These are phyloP conservation scores for Trichoderma sp. DNA, from an alignment of 2,329 filamentous ascomycete species.

Conservation along the genomic window DNA sequence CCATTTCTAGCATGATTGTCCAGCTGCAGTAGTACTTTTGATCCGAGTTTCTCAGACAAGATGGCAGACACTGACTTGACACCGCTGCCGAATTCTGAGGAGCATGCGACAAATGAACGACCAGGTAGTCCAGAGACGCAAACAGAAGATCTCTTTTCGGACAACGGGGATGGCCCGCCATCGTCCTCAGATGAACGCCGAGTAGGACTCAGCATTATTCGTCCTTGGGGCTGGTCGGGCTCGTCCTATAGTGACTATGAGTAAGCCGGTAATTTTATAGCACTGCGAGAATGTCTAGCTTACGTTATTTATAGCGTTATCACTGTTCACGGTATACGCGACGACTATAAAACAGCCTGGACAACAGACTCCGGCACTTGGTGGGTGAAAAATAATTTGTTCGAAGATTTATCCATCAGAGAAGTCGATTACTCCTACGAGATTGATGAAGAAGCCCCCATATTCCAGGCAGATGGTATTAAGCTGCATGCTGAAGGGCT, in stretches of 20 bases:
- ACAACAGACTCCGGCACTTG: background rate
- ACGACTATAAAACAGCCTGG: constrained; percentile 27
- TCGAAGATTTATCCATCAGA: background rate
- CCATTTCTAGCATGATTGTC: too few species aligned
- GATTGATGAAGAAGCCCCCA: background rate
- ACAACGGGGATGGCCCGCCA: background rate
- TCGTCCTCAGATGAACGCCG: background rate
- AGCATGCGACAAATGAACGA: too few species aligned
- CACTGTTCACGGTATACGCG: constrained; percentile 28
- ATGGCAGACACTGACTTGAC: too few species aligned
- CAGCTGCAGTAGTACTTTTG: too few species aligned
- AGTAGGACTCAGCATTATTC: background rate
- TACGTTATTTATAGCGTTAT: constrained; percentile 15
- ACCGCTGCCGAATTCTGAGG: too few species aligned
- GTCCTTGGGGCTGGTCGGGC: background rate
- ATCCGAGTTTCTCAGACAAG: too few species aligned
- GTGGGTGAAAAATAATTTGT: background rate
- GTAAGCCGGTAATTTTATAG: background rate
- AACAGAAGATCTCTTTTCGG: background rate
- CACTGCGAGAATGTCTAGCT: background rate
- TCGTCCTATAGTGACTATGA: background rate
- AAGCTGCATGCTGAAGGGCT: background rate
- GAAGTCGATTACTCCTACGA: background rate
- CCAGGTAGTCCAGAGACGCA: background rate
- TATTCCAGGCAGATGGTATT: background rate